Evolutionary conservation across 345 rosid genomes (phyloP).

Genomic region (Gossypium raimondii): DNA sequence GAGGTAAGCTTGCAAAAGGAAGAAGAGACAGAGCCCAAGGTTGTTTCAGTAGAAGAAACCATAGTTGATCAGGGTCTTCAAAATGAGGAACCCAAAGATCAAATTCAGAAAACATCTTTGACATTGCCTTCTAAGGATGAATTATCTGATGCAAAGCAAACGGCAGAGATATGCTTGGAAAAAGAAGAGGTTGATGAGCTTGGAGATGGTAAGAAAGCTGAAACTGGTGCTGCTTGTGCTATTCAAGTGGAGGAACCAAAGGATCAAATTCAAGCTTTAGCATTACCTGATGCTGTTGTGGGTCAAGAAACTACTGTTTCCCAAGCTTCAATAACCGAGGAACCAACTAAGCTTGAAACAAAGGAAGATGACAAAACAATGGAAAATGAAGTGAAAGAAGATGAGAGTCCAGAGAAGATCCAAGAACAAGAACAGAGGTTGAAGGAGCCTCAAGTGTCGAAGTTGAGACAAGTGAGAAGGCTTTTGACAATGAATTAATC

Average conservation of each 20-base stretch:
- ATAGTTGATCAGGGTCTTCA: constrained; percentile 17
- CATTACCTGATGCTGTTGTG: neutral
- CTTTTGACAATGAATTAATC: too few species aligned
- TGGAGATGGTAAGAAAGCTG: constrained; percentile 1
- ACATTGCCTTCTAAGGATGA: neutral
- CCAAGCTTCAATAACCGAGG: constrained; percentile 12
- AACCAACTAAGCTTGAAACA: constrained; percentile 15
- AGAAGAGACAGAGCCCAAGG: constrained; percentile 20
- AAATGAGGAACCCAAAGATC: constrained; percentile 24
- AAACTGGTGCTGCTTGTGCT: neutral
- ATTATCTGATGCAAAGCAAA: constrained; percentile 3
- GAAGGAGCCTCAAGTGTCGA: too few species aligned
- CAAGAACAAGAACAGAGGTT: too few species aligned
- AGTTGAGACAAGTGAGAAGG: too few species aligned
- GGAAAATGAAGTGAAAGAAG: constrained; percentile 5
- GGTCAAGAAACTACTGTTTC: constrained; percentile 2
- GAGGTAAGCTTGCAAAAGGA: constrained; percentile 19
- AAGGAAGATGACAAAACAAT: constrained; percentile 11
- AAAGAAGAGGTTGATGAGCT: neutral
- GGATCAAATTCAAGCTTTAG: neutral
- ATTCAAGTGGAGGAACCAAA: constrained; percentile 6
- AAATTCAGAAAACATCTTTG: neutral
- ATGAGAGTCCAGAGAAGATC: too few species aligned
- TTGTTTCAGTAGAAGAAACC: constrained; percentile 20
- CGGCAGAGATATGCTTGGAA: constrained; percentile 2